Evolutionary conservation across 2,329 filamentous ascomycete genomes (phyloP), one percentile per base, ranked within the genome.

Genomic region (Penicillium verrucosum): DNA sequence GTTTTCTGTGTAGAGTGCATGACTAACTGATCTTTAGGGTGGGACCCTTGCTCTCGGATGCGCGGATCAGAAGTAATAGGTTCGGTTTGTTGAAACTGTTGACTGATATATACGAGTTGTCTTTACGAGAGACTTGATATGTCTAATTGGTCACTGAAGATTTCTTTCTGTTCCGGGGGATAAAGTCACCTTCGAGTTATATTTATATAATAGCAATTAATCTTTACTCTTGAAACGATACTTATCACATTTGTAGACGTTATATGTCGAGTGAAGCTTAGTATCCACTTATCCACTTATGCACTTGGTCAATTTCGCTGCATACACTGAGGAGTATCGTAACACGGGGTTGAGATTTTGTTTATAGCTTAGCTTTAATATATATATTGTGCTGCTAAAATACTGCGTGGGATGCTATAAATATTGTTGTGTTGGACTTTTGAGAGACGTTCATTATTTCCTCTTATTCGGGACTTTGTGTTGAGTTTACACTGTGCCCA

Each of bases 31-130:
- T 11, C 5, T 40, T n/a, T 40, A 69, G 68, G 61, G 61, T 45
- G 68, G 68, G 1, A 51, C 56, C 9, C 9, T 70, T 51, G 66
- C 66, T 54, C 62, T 70, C 29, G 68, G 66, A 36, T 70, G 68
- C 52, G 38, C 49, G 7, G 56, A 47, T 43, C 18, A 57, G 12
- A 60, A 64, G 55, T 8, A 56, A 11, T 60, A 53, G 37, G 10
- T 27, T n/a, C 3, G 14, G 11, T 23, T 16, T n/a, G 4, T 29
- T 37, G 21, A 14, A 41, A 27, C 16, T 11, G 14, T 30, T 32
- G 21, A 29, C 5, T 7, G 27, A 29, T 36, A 36, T n/a, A 32
- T 27, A 50, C 11, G 27, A 8, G 12, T 54, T 41, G 41, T n/a
- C 29, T 27, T 25, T 29, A 21, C 11, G 43, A 6, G 7, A 21